Conservation (phyloP, 108 stramenopile genomes). For the Heterococcus sp. region DNA sequence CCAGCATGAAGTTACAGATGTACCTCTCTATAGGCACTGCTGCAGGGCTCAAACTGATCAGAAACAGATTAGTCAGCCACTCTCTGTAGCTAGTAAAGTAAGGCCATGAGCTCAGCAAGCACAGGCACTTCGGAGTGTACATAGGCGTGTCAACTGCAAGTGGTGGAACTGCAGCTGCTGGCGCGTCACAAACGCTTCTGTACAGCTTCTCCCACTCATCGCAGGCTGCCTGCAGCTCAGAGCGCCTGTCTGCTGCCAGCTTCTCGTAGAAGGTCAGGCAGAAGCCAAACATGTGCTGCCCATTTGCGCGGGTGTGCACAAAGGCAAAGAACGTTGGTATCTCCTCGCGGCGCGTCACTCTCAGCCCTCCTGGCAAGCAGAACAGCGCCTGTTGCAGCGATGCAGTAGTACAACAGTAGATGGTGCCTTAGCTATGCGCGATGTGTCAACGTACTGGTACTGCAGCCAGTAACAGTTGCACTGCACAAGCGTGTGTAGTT, state of each 20-base stretch:
- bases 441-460: too few relatives aligned
- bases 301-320: constrained; percentile 42
- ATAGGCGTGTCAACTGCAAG: constrained; percentile 2
- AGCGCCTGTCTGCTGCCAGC: not conserved
- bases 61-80: constrained; percentile 43
- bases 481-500: too few relatives aligned
- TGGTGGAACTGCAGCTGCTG: not conserved
- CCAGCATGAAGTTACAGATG: constrained; percentile 53
- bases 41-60: constrained; percentile 34
- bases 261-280: constrained; percentile 36
- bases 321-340: constrained; percentile 35
- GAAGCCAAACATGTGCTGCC: constrained; percentile 49
- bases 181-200: not conserved
- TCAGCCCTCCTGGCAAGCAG: constrained; percentile 33
- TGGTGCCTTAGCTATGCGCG: too few relatives aligned
- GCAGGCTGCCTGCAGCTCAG: not conserved
- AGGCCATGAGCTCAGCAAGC: constrained; percentile 39
- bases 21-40: constrained; percentile 50
- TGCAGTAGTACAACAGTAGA: too few relatives aligned
- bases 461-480: too few relatives aligned
- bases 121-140: constrained; percentile 46
- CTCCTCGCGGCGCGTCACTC: constrained; percentile 13
- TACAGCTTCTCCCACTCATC: not conserved
- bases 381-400: too few relatives aligned
- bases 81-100: constrained; percentile 24